Conservation (phyloP, 495 filamentous ascomycete species). For the Cercophora scortea region DNA sequence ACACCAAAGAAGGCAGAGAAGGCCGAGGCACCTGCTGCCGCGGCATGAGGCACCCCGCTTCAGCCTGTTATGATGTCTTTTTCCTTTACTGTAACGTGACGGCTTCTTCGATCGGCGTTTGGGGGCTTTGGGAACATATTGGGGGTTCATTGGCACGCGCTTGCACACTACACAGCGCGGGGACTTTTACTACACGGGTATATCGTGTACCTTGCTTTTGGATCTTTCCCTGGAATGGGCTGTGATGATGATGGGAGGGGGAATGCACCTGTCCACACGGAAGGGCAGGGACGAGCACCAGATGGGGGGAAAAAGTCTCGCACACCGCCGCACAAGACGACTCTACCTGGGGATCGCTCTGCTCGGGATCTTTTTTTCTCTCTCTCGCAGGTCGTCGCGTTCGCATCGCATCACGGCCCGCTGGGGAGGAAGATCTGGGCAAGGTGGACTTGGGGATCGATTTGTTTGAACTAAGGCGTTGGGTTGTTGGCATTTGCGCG, state of each 20-base stretch:
- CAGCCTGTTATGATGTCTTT: constrained; percentile 10
- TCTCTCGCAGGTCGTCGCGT: no score
- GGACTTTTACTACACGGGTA: background rate
- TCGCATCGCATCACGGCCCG: no score
- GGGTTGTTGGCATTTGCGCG: no score
- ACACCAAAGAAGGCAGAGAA: constrained; percentile 52
- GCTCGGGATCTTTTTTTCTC: no score
- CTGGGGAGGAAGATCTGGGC: no score
- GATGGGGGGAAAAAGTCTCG: no score
- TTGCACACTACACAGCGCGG: constrained; percentile 1
- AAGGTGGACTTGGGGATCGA: no score
- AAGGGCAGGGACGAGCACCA: no score
- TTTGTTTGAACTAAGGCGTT: no score
- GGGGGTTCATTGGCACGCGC: constrained; percentile 4
- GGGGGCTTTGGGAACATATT: constrained; percentile 4
- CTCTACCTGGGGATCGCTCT: no score
- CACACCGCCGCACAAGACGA: no score
- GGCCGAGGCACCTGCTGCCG: constrained; percentile 21
- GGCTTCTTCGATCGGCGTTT: constrained; percentile 17
- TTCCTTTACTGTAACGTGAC: constrained; percentile 8
- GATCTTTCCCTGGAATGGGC: background rate
- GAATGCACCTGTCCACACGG: no score
- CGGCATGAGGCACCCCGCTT: constrained; percentile 10
- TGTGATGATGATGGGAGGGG: background rate
- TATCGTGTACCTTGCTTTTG: background rate